Evolutionary conservation across 306 rosid species (phyloP).

Genomic region (Hippophae gyantsensis): DNA sequence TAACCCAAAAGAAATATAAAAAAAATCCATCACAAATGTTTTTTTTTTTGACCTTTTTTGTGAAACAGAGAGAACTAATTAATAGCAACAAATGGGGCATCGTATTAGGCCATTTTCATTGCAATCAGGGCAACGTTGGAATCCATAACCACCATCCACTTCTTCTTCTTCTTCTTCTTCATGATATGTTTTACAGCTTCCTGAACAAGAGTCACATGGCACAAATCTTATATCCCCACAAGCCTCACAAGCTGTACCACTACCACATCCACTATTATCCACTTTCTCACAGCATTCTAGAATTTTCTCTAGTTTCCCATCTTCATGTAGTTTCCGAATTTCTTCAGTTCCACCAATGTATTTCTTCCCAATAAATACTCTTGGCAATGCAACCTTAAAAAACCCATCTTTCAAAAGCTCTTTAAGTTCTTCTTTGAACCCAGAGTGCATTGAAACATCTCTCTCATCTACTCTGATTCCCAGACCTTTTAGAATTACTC

Average conservation of each 20-base stretch:
- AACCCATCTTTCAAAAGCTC: slow-evolving; percentile 38
- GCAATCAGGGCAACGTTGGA: slow-evolving; percentile 75
- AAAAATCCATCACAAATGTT: background rate
- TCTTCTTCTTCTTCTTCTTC: slow-evolving; percentile 28
- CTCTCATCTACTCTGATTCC: slow-evolving; percentile 66
- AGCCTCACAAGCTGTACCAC: slow-evolving; percentile 46
- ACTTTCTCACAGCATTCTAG: slow-evolving; percentile 45
- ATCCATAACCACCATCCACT: slow-evolving; percentile 46
- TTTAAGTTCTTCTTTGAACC: slow-evolving; percentile 73
- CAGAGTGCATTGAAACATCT: slow-evolving; percentile 87
- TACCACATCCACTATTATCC: slow-evolving; percentile 5
- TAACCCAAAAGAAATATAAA: background rate
- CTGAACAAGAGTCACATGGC: slow-evolving; percentile 83
- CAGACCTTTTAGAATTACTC: slow-evolving; percentile 49
- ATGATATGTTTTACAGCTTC: slow-evolving; percentile 83
- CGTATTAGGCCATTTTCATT: slow-evolving; percentile 85
- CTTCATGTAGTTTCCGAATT: slow-evolving; percentile 59
- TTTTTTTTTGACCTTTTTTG: slow-evolving; percentile 17
- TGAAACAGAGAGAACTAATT: slow-evolving; percentile 26
- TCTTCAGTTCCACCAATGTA: slow-evolving; percentile 80
- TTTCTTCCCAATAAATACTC: slow-evolving; percentile 55
- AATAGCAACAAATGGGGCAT: slow-evolving; percentile 63
- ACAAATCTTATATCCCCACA: slow-evolving; percentile 90
- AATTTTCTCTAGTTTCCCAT: slow-evolving; percentile 67
- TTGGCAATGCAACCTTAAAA: slow-evolving; percentile 52